Evolutionary conservation across 805 yeast genomes (phyloP).

Genomic region (Zygosaccharomyces lentus): DNA sequence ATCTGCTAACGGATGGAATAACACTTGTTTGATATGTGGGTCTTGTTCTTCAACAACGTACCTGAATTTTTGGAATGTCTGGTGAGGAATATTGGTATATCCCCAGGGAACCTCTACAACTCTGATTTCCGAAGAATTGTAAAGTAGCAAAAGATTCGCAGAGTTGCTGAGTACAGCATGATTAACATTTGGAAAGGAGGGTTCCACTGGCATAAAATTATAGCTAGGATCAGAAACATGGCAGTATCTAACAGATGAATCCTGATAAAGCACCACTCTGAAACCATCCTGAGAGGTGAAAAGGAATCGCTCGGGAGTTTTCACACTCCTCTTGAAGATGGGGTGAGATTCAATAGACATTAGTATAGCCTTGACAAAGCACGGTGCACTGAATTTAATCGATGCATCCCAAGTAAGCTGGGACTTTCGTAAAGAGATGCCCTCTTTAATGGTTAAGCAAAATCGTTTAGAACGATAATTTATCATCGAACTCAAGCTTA

Average conservation of each 20-base stretch:
- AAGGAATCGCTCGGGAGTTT: conserved; percentile 14
- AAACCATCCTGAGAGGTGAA: conserved; percentile 18
- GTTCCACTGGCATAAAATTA: conserved; percentile 14
- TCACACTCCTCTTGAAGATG: conserved; percentile 6
- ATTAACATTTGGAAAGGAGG: conserved; percentile 8
- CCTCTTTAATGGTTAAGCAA: background rate
- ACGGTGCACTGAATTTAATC: background rate
- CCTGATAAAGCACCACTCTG: conserved; percentile 19
- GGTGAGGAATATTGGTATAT: conserved; percentile 10
- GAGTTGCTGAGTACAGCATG: conserved; percentile 15
- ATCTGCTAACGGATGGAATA: conserved; percentile 41
- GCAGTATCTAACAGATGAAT: conserved; percentile 23
- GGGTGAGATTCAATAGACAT: conserved; percentile 12
- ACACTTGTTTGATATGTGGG: conserved; percentile 37
- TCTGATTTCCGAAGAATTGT: conserved; percentile 15
- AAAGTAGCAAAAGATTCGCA: conserved; percentile 24
- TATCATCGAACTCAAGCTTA: background rate
- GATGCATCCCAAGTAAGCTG: background rate
- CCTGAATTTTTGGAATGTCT: conserved; percentile 11
- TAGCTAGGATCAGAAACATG: conserved; percentile 10
- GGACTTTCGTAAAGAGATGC: background rate
- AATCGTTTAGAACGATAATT: background rate
- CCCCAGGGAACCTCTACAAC: conserved; percentile 31
- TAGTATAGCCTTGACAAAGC: background rate
- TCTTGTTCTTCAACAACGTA: background rate